Percentiles rank a stretch among this genome's conserved stretches.
Conservation (phyloP, 495 filamentous ascomycete species). For the Annulohypoxylon bovei region DNA sequence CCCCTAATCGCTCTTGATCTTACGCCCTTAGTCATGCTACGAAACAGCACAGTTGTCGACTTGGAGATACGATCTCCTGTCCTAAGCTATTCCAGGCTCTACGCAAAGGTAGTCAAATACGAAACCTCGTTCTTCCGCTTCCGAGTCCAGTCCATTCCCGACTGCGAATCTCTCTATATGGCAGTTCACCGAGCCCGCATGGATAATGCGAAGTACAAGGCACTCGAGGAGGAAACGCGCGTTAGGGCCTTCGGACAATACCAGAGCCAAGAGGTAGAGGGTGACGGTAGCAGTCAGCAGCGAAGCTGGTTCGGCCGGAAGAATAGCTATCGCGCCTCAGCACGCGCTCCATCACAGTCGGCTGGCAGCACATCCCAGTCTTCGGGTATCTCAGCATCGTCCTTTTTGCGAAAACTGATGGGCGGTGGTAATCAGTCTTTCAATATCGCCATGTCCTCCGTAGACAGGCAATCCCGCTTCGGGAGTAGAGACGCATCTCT, state of each 20-base stretch:
- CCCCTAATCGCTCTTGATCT: slow-evolving; percentile 84
- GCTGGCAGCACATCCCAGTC: slow-evolving; percentile 51
- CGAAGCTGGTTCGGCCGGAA: slow-evolving; percentile 67
- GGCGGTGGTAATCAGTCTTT: slow-evolving; percentile 69
- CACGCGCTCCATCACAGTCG: slow-evolving; percentile 60
- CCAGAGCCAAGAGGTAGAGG: slow-evolving; percentile 48
- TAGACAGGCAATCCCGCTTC: slow-evolving; percentile 58
- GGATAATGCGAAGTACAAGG: slow-evolving; percentile 88
- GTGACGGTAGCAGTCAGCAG: slow-evolving; percentile 52
- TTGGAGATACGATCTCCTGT: slow-evolving; percentile 90
- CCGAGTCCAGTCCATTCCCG: slow-evolving; percentile 78
- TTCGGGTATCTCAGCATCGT: slow-evolving; percentile 76
- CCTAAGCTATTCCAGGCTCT: slow-evolving; percentile 63
- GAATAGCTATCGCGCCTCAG: slow-evolving; percentile 66
- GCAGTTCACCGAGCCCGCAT: slow-evolving; percentile 84
- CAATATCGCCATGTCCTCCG: slow-evolving; percentile 73
- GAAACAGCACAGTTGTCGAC: slow-evolving; percentile 89
- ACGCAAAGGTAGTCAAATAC: slow-evolving; percentile 76
- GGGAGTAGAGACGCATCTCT: slow-evolving; percentile 67
- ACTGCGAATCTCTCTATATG: slow-evolving; percentile 82
- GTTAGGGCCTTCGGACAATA: slow-evolving; percentile 59
- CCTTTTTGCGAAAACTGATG: slow-evolving; percentile 70
- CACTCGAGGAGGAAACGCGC: slow-evolving; percentile 71
- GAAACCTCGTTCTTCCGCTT: slow-evolving; percentile 72
- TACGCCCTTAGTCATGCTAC: slow-evolving; percentile 86